Evolutionary conservation across 1,284 basidiomycete genomes (phyloP), one percentile per base, ranked within the genome.

Genomic region (Puccinia coronata): DNA sequence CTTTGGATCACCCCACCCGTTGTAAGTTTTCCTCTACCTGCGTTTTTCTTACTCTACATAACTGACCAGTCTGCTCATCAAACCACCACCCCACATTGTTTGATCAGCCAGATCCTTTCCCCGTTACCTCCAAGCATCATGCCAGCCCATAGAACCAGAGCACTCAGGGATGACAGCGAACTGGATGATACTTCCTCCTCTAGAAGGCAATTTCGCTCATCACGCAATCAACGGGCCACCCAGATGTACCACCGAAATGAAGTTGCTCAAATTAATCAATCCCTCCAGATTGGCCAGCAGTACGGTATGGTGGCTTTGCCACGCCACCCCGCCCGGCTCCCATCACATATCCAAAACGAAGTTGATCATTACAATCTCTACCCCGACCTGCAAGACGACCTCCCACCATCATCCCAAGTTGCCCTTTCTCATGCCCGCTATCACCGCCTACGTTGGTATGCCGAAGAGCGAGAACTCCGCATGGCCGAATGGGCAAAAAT

Each of bases 401-500:
- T 57, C 16, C 25, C 55, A 4, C 9, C 55, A 9, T 9, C 55
- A 23, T 57, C 55, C 25, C 55, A 28, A 25, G 55, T 25, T 9
- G 55, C 55, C 6, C 23, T 12, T 28, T 11, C 14, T n/a, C 51
- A 49, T 49, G 67, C 67, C 23, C 18, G 51, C 23, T 51, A n/a
- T 28, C 51, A 51, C 51, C 67, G 36, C 34, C 43, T 47, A 20
- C 51, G 41, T 25, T 18, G 14, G 16, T 51, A 70, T 23, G 67
- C 41, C 31, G 41, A 70, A 49, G 51, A n/a, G 34, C 41, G 51
- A 28, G 51, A 49, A 70, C 41, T 9, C 9, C 28, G 43, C 14
- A 47, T 49, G 51, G 31, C 25, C 25, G 51, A 73, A 36, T 73
- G 71, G 71, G n/a, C 31, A 11, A 39, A 55, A 20, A 12, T 73